Conservation (phyloP, 2,329 filamentous ascomycete genomes). For the Diplodia seriata region DNA sequence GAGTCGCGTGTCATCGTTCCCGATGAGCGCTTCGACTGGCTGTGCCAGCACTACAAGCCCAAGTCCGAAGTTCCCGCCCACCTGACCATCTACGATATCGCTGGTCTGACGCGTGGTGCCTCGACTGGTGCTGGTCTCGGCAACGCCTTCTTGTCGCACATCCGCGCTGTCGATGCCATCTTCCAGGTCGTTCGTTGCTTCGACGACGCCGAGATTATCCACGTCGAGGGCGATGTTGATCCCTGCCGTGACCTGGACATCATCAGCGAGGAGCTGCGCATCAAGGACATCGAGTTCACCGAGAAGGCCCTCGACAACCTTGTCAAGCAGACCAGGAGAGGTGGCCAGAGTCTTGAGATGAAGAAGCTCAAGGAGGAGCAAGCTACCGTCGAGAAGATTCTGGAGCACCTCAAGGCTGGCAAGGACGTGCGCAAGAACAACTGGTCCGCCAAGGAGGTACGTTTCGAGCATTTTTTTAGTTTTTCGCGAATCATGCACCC, state of each 20-base stretch:
- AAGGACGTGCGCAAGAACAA: constrained; percentile 92
- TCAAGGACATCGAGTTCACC: constrained; percentile 98
- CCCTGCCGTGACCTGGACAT: constrained; percentile 93
- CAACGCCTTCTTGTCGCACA: constrained; percentile 98
- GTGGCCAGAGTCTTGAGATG: constrained; percentile 94
- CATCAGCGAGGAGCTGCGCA: constrained; percentile 92
- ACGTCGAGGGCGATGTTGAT: constrained; percentile 98
- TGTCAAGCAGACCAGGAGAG: constrained; percentile 92
- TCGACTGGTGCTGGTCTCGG: constrained; percentile 97
- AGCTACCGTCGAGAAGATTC: constrained; percentile 88
- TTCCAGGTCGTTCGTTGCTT: constrained; percentile 97
- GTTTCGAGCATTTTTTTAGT: constrained; percentile 46
- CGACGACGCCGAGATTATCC: constrained; percentile 98
- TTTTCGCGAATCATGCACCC: background rate
- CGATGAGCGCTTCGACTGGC: constrained; percentile 94
- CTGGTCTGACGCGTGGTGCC: constrained; percentile 91
- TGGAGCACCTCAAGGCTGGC: constrained; percentile 81
- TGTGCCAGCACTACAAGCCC: constrained; percentile 94
- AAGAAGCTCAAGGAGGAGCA: constrained; percentile 97
- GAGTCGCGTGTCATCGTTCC: constrained; percentile 97
- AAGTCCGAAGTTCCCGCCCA: constrained; percentile 97
- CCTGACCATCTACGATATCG: constrained; percentile 98
- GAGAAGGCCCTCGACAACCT: constrained; percentile 93
- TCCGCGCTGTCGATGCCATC: constrained; percentile 96
- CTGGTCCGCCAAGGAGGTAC: constrained; percentile 95